Base-by-base conservation (phyloP, 305 asterid species). In the Euphrasia arctica region DNA sequence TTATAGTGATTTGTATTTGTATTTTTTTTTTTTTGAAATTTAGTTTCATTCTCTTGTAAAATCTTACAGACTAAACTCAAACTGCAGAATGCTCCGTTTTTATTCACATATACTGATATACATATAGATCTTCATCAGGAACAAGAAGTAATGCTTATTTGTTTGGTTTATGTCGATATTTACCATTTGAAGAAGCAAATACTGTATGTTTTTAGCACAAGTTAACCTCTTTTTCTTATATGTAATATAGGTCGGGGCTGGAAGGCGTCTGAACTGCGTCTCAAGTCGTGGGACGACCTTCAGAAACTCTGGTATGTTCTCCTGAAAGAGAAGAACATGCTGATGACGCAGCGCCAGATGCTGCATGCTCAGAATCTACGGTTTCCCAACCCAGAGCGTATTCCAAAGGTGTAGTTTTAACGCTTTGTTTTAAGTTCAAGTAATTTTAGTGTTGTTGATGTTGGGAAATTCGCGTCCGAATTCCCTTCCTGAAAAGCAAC, bases 221-320 rank as follows among this genome's bases (percentile, higher is more conserved):
- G 55, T 43, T 65, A 65, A 54, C 34, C 4, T 27, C 42, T 36
- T 36, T 45, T 45, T 2, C 12, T 11, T 45, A 45, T 0, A 45
- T 45, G 12, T 45, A 10, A 45, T 75, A 62, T 65, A 91, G 95
- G 97, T 72, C 78, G 96, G 74, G 68, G 97, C 70, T 91, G 98
- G 97, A 91, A 89, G 82, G 97, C 98, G 68, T 60, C 90, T 70
- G 97, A 92, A 75, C 82, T 90, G 74, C 95, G 95, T 70, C 89
- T 93, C 71, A 90, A 90, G 85, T 90, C 97, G 14, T 93, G 98
- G 98, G 97, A 93, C 70, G 97, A 93, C 77, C 95, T 93, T 69
- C 81, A 93, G 64, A 91, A 90, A 85, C 90, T 93, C 9, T 93
- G 97, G 96, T 84, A 78, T 76, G 95, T 93, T 58, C 88, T 93